These are phyloP conservation scores for Zygoascus biomembranicola DNA, from an alignment of 805 yeast species.

Conservation along the genomic window DNA sequence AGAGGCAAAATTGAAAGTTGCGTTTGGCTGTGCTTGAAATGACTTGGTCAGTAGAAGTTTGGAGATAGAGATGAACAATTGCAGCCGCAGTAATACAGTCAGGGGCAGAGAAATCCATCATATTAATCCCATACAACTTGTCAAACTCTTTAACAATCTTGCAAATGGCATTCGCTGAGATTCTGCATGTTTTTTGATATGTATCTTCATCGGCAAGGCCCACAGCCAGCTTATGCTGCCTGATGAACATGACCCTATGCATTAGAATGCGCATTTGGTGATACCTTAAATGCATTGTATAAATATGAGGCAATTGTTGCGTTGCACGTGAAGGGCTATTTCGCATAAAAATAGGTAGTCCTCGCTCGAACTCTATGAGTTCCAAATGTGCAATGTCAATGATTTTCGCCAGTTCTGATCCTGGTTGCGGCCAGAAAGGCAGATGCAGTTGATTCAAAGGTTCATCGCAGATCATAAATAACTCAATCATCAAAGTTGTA, in stretches of 20 bases:
- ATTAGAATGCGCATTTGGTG: conserved; percentile 6
- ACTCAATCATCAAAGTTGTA: conserved; percentile 9
- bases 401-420: conserved; percentile 5
- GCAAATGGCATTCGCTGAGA: conserved; percentile 8
- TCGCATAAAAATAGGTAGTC: conserved; percentile 11
- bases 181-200: conserved; percentile 7
- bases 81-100: conserved; percentile 12
- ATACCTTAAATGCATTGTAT: conserved; percentile 11
- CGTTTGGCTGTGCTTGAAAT: background rate
- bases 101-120: conserved; percentile 10
- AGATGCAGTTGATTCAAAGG: conserved; percentile 11
- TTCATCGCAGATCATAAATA: conserved; percentile 9
- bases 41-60: background rate
- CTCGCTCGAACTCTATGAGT: conserved; percentile 12
- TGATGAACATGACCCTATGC: conserved; percentile 5
- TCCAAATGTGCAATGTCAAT: conserved; percentile 8
- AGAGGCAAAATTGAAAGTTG: conserved; percentile 2
- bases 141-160: conserved; percentile 7
- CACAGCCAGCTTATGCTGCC: background rate
- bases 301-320: conserved; percentile 12
- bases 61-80: conserved; percentile 10
- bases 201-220: background rate
- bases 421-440: conserved; percentile 8
- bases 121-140: conserved; percentile 7
- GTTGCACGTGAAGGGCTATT: conserved; percentile 1